Conservation (phyloP, 1,284 basidiomycete genomes). For the Lentinula novae-zelandiae region DNA sequence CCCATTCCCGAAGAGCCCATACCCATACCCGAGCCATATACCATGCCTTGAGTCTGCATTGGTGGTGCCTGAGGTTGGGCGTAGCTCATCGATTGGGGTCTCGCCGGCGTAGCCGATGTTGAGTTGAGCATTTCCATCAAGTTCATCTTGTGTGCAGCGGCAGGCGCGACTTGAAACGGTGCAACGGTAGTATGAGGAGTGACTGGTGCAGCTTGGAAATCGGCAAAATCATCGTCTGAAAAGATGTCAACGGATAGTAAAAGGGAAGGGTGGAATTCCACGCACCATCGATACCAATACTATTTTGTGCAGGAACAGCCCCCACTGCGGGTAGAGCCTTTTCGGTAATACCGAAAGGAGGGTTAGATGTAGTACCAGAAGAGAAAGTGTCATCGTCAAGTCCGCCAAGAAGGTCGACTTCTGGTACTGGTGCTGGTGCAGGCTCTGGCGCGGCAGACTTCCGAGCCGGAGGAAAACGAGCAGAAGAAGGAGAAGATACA, state of each 20-base stretch:
- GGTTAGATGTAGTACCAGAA: conserved; percentile 21
- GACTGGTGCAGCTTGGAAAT: conserved; percentile 80
- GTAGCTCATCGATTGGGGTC: conserved; percentile 14
- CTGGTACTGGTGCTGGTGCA: conserved; percentile 44
- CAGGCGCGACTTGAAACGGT: conserved; percentile 23
- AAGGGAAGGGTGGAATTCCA: conserved; percentile 4
- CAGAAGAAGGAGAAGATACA: conserved; percentile 1
- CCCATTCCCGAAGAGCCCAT: conserved; percentile 12
- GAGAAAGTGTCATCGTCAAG: conserved; percentile 67
- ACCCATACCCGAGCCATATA: conserved; percentile 10
- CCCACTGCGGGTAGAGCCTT: conserved; percentile 55
- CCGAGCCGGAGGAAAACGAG: conserved; percentile 1
- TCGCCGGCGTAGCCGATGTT: conserved; percentile 28
- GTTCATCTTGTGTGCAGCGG: conserved; percentile 38
- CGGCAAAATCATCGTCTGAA: conserved; percentile 85
- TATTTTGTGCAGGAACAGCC: conserved; percentile 21
- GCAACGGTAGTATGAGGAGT: conserved; percentile 26
- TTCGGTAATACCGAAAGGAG: conserved; percentile 33
- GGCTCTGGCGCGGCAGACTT: conserved; percentile 38
- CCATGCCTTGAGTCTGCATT: conserved; percentile 18
- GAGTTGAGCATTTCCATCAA: conserved; percentile 51
- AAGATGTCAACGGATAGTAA: conserved; percentile 12
- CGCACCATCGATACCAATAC: conserved; percentile 42
- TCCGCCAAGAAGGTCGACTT: conserved; percentile 70
- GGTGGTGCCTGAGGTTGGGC: conserved; percentile 19